These are phyloP conservation scores for Colletotrichum truncatum DNA, from an alignment of 2,329 filamentous ascomycete genomes.

Conservation along the genomic window DNA sequence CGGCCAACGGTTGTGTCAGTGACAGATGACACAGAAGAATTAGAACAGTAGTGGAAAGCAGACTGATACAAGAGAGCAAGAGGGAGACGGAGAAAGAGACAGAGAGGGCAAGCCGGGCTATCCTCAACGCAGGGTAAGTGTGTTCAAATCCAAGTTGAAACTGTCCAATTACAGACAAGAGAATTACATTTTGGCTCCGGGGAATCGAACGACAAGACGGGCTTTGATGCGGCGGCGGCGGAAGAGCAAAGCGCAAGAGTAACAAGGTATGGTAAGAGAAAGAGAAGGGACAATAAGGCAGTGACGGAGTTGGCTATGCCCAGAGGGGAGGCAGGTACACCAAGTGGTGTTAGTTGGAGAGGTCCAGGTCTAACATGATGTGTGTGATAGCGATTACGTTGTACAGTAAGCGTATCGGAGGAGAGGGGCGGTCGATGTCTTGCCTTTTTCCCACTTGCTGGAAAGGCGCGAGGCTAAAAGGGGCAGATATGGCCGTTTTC, in stretches of 20 bases:
- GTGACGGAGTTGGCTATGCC: neutral
- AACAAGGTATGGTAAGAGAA: slow-evolving; percentile 13
- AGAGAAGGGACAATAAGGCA: neutral
- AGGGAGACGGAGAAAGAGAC: neutral
- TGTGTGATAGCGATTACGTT: neutral
- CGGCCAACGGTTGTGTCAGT: neutral
- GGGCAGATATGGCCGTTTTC: neutral
- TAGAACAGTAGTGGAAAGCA: neutral
- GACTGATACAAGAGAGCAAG: neutral
- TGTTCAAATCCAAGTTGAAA: slow-evolving; percentile 1
- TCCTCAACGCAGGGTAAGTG: slow-evolving; percentile 3
- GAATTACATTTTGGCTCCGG: neutral
- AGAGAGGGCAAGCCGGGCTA: neutral
- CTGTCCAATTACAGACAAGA: slow-evolving; percentile 1
- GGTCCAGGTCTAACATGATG: neutral
- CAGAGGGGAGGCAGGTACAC: neutral
- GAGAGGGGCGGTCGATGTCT: no score
- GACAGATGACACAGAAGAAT: slow-evolving; percentile 19
- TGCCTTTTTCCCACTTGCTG: no score
- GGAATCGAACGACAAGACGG: slow-evolving; percentile 10
- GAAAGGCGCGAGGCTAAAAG: slow-evolving; percentile 7
- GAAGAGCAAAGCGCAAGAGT: no score
- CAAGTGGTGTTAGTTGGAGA: slow-evolving; percentile 1
- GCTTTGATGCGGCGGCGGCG: neutral
- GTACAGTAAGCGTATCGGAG: neutral